Base-by-base conservation (phyloP, 2,329 filamentous ascomycete species). In the Diaporthe amygdali region DNA sequence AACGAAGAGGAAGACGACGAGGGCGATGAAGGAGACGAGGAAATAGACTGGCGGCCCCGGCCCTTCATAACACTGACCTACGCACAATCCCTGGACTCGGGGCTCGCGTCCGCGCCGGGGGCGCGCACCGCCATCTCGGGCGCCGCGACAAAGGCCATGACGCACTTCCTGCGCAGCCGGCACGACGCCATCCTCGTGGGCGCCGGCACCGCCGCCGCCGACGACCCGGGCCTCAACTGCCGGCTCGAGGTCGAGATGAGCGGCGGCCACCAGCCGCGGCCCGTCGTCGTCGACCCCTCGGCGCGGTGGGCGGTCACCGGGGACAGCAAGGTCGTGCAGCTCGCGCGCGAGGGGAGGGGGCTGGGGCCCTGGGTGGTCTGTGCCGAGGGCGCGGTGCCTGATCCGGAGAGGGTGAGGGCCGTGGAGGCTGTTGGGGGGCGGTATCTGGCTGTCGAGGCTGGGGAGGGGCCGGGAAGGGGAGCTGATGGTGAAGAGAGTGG, bases 161-260 rank as follows among this genome's bases (percentile, higher is more conserved):
- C 96, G 0, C 96, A 98, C 81, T 94, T 93, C 79, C 88, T 98
- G 34, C 93, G 96, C 76, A 91, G 92, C 15, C 89, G 88, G 20
- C 95, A 98, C 82, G 90, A 93, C 74, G 94, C 94, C 47, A 97
- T 98, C 75, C 86, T 97, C 30, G 86, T 98, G 39, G 96, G 96
- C 27, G 94, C 92, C 5, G 93, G 93, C 3, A 98, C 96, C 1
- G 93, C 94, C 9, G 84, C 94, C 32, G 92, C 94, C 25, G 96
- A 98, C 80, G 89, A 97, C 78, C 96, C 96, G 2, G 91, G 90
- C 2, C 84, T 98, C 67, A 98, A 97, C 80, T 96, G 93, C 78
- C 91, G 95, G 22, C 87, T 95, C 54, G 86, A 86, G 34, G 88
- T 88, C 39, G 87, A 87, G 2, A 84, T 85, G n/a, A 85, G 87